Evolutionary conservation across 805 yeast species (phyloP).

Genomic region (Tetrapisispora taiwanensis): DNA sequence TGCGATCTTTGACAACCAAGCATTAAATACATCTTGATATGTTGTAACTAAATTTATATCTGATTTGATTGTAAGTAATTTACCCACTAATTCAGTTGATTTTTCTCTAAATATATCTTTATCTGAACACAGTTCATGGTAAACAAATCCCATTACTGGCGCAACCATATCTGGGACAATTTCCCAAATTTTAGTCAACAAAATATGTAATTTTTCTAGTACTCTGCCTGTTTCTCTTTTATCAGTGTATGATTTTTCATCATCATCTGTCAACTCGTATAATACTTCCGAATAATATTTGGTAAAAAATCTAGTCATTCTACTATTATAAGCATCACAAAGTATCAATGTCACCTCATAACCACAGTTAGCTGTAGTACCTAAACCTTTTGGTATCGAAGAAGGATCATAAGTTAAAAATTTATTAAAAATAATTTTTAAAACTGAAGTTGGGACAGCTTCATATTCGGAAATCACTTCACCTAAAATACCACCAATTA

Average conservation of each 20-base stretch:
- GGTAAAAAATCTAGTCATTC: conserved; percentile 66
- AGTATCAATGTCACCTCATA: conserved; percentile 55
- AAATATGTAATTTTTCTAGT: conserved; percentile 49
- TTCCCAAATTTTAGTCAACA: conserved; percentile 64
- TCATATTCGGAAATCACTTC: conserved; percentile 68
- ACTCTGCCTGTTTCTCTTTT: conserved; percentile 25
- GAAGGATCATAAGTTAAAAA: conserved; percentile 35
- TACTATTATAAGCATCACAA: conserved; percentile 60
- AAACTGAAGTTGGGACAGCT: conserved; percentile 46
- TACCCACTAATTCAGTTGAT: conserved; percentile 68
- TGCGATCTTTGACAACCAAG: conserved; percentile 66
- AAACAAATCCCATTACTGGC: conserved; percentile 67
- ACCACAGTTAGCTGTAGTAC: conserved; percentile 38
- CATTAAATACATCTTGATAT: conserved; percentile 51
- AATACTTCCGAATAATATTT: conserved; percentile 71
- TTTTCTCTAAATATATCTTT: conserved; percentile 49
- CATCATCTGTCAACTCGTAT: conserved; percentile 36
- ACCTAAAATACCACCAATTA: conserved; percentile 59
- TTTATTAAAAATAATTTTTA: conserved; percentile 55
- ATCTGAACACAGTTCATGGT: conserved; percentile 71
- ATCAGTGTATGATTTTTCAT: conserved; percentile 12
- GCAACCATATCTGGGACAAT: conserved; percentile 63
- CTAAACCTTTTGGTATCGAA: conserved; percentile 24
- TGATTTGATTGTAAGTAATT: conserved; percentile 42
- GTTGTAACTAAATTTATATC: conserved; percentile 46